Conservation (phyloP, 129 eudicot genomes). For the Tagetes erecta region DNA sequence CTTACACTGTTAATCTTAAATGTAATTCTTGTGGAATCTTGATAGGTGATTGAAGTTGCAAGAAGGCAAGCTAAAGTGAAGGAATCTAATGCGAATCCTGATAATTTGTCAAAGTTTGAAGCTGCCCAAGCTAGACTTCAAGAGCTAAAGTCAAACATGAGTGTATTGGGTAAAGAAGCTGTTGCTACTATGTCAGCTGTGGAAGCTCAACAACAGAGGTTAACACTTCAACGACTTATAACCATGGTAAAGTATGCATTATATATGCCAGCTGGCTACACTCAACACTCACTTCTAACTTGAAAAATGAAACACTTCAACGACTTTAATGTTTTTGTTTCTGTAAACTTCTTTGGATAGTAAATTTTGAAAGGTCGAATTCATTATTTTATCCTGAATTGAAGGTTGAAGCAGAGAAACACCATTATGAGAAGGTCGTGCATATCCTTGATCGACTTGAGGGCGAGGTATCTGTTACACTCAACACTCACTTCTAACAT, state of each 20-base stretch:
- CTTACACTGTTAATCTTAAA: background rate
- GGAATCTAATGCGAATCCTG: conserved; percentile 63
- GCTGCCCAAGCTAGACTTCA: conserved; percentile 80
- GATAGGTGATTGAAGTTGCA: conserved; percentile 89
- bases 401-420: conserved; percentile 87
- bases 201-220: conserved; percentile 89
- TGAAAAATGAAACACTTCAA: no score
- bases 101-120: conserved; percentile 55
- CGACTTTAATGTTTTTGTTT: background rate
- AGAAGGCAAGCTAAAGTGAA: conserved; percentile 75
- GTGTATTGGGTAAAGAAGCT: conserved; percentile 81
- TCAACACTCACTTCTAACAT: conserved; percentile 3
- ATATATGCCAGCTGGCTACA: background rate
- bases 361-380: conserved; percentile 6
- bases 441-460: conserved; percentile 84
- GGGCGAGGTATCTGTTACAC: conserved; percentile 57
- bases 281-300: no score
- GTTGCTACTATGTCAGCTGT: conserved; percentile 91
- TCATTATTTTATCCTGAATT: conserved; percentile 15
- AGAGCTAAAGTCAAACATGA: conserved; percentile 78
- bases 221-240: conserved; percentile 83
- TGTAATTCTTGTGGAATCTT: conserved; percentile 19
- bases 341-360: background rate
- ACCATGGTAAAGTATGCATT: conserved; percentile 54
- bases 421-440: conserved; percentile 70